Percentiles rank a stretch among this genome's conserved stretches.
Conservation (phyloP, 2,329 filamentous ascomycete genomes). For the Sordariomycetes sp. region DNA sequence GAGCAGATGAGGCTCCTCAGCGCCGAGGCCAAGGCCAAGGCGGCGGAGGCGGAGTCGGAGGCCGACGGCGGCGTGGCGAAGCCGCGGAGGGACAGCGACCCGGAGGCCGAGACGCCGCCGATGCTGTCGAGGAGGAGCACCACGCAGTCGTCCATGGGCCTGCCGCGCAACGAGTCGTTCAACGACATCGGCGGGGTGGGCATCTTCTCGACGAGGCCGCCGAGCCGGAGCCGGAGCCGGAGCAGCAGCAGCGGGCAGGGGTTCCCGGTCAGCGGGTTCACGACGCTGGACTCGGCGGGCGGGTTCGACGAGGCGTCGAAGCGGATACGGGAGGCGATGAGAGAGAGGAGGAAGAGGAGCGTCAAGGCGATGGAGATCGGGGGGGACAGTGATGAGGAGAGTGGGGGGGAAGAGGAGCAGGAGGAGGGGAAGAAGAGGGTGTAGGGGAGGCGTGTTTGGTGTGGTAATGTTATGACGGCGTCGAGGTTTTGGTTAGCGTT, state of each 20-base stretch:
- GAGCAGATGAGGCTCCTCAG: constrained; percentile 61
- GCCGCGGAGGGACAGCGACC: constrained; percentile 34
- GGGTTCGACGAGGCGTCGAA: constrained; percentile 74
- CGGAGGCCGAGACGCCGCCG: constrained; percentile 26
- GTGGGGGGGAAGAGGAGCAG: constrained; percentile 28
- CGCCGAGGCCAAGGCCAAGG: constrained; percentile 24
- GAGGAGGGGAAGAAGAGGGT: constrained; percentile 31
- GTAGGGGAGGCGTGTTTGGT: constrained; percentile 9
- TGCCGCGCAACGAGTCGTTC: constrained; percentile 86
- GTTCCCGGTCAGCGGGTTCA: constrained; percentile 60
- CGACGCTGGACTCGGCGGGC: constrained; percentile 51
- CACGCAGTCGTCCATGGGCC: constrained; percentile 39
- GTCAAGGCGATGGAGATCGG: constrained; percentile 25
- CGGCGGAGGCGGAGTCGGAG: constrained; percentile 9
- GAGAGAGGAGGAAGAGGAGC: constrained; percentile 45
- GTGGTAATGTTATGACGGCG: background rate
- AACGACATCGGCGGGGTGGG: constrained; percentile 78
- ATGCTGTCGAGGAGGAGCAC: constrained; percentile 36
- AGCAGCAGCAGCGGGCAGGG: constrained; percentile 61
- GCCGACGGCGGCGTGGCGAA: constrained; percentile 7
- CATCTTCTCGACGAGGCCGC: constrained; percentile 80
- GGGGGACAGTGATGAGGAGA: constrained; percentile 19
- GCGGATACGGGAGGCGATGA: constrained; percentile 80
- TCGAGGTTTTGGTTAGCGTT: background rate
- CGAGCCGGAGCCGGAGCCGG: constrained; percentile 63